These are phyloP conservation scores for Sphaerobolus stellatus DNA, from an alignment of 1,284 basidiomycete species.

Conservation along the genomic window DNA sequence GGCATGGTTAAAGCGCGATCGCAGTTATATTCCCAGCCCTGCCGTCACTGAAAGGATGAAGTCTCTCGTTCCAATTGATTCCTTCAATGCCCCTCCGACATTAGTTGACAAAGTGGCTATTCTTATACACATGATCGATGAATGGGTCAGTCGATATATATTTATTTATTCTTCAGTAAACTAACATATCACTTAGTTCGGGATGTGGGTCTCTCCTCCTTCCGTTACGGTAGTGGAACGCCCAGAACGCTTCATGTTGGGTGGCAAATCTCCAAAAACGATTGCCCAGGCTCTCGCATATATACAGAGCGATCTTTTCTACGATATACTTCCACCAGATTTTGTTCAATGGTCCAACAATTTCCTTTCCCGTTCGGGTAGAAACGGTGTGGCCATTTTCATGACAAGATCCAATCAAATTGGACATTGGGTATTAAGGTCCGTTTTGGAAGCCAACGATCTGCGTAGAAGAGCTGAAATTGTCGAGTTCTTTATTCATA, in stretches of 20 bases:
- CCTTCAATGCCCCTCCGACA: constrained; percentile 1
- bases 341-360: constrained; percentile 2
- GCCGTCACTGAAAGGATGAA: not conserved
- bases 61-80: not conserved
- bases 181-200: no score
- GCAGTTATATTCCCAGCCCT: not conserved
- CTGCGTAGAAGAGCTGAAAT: not conserved
- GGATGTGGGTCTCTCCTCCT: not conserved
- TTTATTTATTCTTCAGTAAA: no score
- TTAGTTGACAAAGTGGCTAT: not conserved
- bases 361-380: not conserved
- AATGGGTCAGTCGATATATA: constrained; percentile 1
- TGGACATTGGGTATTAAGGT: not conserved
- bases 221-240: not conserved
- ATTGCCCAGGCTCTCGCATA: not conserved
- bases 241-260: not conserved
- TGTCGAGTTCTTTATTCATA: constrained; percentile 2
- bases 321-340: constrained; percentile 1
- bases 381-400: not conserved
- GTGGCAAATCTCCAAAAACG: not conserved
- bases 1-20: not conserved
- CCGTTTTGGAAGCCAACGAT: not conserved
- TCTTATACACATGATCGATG: not conserved
- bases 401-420: not conserved
- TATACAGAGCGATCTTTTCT: not conserved